Percentiles rank a stretch among this genome's conserved stretches.
These are phyloP conservation scores for Bacterosira constricta DNA, from an alignment of 108 stramenopile genomes.

Conservation along the genomic window DNA sequence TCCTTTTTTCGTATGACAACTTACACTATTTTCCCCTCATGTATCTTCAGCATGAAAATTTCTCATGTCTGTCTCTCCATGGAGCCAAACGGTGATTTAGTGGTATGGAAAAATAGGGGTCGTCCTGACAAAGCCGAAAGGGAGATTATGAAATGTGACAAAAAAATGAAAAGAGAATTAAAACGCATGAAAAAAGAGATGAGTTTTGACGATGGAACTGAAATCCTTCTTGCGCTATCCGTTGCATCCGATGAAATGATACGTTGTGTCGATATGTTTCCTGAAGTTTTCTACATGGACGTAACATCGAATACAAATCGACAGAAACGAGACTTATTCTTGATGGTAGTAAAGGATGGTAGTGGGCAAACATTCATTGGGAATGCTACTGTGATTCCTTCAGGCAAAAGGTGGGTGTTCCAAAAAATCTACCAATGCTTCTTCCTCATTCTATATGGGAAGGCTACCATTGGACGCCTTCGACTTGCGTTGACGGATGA, in stretches of 20 bases:
- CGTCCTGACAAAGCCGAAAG: too few species aligned
- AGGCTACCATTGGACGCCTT: not conserved
- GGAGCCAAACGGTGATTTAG: too few species aligned
- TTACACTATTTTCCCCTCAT: too few species aligned
- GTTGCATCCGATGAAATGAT: not conserved
- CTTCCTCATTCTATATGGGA: not conserved
- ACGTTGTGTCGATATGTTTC: not conserved
- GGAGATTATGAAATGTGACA: too few species aligned
- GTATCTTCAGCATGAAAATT: too few species aligned
- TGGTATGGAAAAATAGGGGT: too few species aligned
- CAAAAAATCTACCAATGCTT: not conserved
- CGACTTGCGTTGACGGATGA: conserved; percentile 7
- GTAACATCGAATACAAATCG: too few species aligned
- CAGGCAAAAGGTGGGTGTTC: not conserved
- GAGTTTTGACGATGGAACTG: not conserved
- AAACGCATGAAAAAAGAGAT: not conserved
- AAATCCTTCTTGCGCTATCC: not conserved
- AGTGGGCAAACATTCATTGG: not conserved
- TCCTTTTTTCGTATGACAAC: too few species aligned
- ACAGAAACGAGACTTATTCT: not conserved
- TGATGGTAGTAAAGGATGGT: not conserved
- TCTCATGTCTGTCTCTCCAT: too few species aligned
- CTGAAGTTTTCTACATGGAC: too few species aligned
- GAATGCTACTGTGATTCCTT: not conserved
- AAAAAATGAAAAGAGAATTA: not conserved